Base-by-base conservation (phyloP, 2,329 filamentous ascomycete species). In the Dactylellina parvicollis region DNA sequence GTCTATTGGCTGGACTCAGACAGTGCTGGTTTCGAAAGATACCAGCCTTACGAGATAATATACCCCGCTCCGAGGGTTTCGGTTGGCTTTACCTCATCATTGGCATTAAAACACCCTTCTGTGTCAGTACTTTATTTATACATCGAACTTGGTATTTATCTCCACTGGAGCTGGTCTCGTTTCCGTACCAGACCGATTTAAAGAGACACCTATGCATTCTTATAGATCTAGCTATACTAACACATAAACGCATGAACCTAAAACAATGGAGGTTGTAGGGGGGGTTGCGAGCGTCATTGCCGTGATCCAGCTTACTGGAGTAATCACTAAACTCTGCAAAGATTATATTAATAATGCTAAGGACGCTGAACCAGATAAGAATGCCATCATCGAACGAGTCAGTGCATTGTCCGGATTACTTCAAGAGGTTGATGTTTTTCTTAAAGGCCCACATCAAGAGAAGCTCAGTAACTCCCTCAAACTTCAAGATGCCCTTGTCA, bases 271-370 rank as follows among this genome's bases (percentile, higher is more conserved):
- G 20, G 32, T 54, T 9, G 30, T 50, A 3, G 57, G 44, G 3
- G 59, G 30, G 16, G 59, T 54, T 28, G 59, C 60, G n/a, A 64
- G 60, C 26, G 28, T 55, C 8, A 64, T 64, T 22, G 60, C 60
- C 8, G 42, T 55, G 12, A 20, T 64, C 20, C 44, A 54, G 1
- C 22, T 64, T 9, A n/a, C 59, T 3, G 59, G 20, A 18, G 24
- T 38, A 38, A 32, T 64, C 16, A n/a, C 44, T 1, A 64, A 64
- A 38, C n/a, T 64, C 14, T 52, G 44, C 26, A 38, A 32, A 18
- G 22, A 26, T 12, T 64, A 64, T 34, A 40, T 64, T 26, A 52
- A 14, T 12, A 46, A 50, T 24, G 47, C 30, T 14, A 40, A 26
- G 20, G 59, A 52, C 14, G 47, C 34, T 9, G 47, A 60, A 24